These are phyloP conservation scores for Boletus coccyginus DNA, from an alignment of 768 basidiomycete species.

Conservation along the genomic window DNA sequence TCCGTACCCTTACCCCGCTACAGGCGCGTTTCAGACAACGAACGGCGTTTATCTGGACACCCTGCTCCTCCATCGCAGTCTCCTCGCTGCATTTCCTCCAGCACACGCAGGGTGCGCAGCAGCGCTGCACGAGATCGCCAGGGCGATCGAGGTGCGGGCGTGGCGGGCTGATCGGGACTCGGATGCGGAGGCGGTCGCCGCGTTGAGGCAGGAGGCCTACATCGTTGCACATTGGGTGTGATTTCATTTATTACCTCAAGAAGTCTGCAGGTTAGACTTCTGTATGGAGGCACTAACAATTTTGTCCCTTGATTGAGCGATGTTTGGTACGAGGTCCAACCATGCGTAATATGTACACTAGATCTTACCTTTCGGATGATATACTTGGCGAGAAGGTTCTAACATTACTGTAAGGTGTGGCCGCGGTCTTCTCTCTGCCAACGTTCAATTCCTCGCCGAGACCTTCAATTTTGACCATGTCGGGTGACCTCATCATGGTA, in stretches of 20 bases:
- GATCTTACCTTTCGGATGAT: neutral
- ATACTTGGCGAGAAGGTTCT: no score
- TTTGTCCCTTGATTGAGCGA: neutral
- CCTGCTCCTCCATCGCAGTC: slow-evolving; percentile 75
- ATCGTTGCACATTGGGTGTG: slow-evolving; percentile 38
- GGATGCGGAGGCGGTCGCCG: slow-evolving; percentile 65
- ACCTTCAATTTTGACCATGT: neutral
- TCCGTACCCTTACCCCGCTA: slow-evolving; percentile 31
- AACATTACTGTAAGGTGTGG: neutral
- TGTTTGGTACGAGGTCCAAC: neutral
- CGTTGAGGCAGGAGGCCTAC: slow-evolving; percentile 71
- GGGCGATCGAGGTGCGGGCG: slow-evolving; percentile 55
- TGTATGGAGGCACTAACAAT: neutral
- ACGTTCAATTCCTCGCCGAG: neutral
- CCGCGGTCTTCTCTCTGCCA: neutral
- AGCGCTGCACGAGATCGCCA: slow-evolving; percentile 65
- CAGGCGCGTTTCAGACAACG: slow-evolving; percentile 46
- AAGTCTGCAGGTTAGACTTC: slow-evolving; percentile 12
- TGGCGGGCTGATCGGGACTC: slow-evolving; percentile 72
- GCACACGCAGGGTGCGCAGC: slow-evolving; percentile 64
- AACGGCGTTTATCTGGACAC: slow-evolving; percentile 75
- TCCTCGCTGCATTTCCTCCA: slow-evolving; percentile 57
- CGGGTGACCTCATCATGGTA: neutral
- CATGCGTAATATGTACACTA: neutral
- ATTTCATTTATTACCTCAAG: neutral